Conservation (phyloP, 768 basidiomycete genomes). For the Russula sp. region DNA sequence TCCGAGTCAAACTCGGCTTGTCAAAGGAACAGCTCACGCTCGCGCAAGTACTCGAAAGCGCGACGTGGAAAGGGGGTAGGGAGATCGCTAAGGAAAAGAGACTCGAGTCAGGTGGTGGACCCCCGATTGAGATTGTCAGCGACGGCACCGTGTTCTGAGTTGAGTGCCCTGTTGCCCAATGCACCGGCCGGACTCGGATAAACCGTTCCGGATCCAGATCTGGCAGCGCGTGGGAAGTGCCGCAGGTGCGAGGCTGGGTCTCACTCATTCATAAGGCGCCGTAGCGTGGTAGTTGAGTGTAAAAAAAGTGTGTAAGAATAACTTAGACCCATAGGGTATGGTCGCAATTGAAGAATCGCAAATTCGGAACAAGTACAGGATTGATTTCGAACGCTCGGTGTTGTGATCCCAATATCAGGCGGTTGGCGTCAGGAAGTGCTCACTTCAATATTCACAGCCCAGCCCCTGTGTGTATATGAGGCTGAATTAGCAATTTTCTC, state of each 20-base stretch:
- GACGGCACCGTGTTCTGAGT: constrained; percentile 77
- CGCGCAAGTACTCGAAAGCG: constrained; percentile 88
- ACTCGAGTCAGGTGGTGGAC: constrained; percentile 71
- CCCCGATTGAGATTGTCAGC: constrained; percentile 82
- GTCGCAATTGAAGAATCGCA: constrained; percentile 2
- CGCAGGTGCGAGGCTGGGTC: constrained; percentile 21
- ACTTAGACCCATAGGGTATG: constrained; percentile 18
- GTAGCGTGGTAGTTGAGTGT: not conserved
- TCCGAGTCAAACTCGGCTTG: constrained; percentile 58
- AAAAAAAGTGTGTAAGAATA: not conserved
- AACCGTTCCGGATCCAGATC: not conserved
- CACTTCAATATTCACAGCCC: not conserved
- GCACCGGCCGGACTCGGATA: not conserved
- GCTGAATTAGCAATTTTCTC: not conserved
- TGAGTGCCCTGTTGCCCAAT: not conserved
- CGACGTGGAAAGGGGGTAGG: constrained; percentile 95
- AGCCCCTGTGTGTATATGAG: constrained; percentile 11
- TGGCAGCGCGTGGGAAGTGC: constrained; percentile 4
- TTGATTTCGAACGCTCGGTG: not conserved
- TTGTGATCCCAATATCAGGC: not conserved
- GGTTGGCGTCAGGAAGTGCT: constrained; percentile 1
- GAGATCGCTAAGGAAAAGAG: constrained; percentile 83
- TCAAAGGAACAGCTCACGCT: constrained; percentile 57
- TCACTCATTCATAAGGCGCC: not conserved
- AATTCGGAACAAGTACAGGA: constrained; percentile 2